Evolutionary conservation across 495 filamentous ascomycete species (phyloP), one percentile per base, ranked within the genome.

Genomic region (Aspergillus sclerotiicarbonarius): DNA sequence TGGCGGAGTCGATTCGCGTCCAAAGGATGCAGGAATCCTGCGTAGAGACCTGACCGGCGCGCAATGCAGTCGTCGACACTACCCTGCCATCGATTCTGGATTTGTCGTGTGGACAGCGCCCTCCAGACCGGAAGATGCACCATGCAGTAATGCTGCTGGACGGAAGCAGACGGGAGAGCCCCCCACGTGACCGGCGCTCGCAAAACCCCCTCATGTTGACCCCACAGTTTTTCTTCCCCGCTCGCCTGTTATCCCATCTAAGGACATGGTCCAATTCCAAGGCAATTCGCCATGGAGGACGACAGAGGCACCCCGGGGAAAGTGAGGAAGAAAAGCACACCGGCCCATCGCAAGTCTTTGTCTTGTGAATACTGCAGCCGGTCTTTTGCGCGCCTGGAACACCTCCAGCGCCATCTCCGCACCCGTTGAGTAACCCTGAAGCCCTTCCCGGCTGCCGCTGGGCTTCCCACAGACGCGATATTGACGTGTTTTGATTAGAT

Each of bases 401-500:
- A 82, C 70, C 75, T 82, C 60, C 76, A 79, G 70, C 74, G 79
- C 59, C 79, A 82, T 72, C 75, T 80, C 69, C 75, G 79, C 71
- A 82, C 79, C 62, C 80, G 79, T 82, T 72, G 72, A 74, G 71
- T 76, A 72, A 71, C 69, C 71, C 70, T 71, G 50, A 57, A 50
- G 49, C 54, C 55, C 58, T 55, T 54, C 62, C 44, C 57, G 53
- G 19, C 51, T 43, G 37, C 32, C n/a, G 19, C 18, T 54, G 55
- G 12, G 29, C 21, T 55, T 46, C 30, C 7, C 25, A 51, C 29
- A 51, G 12, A 53, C 54, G n/a, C 12, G 30, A 51, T 54, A 49
- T 73, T 62, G 49, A 56, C 57, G 61, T 56, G 60, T 56, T 59
- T 57, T 61, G 13, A 29, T n/a, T 50, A 80, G 77, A 82, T 63